phyloP scores from a whole-genome alignment of 306 rosid genomes.

The Medicago ruthenica region DNA sequence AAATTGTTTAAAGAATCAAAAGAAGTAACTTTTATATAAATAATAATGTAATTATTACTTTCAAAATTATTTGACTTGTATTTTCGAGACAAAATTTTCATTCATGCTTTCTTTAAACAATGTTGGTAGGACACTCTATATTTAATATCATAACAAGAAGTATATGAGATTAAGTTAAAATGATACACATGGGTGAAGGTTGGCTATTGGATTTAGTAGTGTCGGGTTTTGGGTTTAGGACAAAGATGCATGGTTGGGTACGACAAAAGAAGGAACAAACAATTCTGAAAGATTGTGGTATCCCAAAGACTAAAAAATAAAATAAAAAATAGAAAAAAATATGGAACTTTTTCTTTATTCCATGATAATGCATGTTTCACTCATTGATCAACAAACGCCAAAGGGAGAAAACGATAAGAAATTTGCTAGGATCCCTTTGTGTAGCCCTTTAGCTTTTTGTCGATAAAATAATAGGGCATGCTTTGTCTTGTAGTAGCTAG shows the following conservation, averaged over 20 bases:
- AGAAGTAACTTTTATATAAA: too few species aligned
- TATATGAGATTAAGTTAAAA: conserved; percentile 44
- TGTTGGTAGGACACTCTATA: too few species aligned
- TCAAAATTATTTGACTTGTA: too few species aligned
- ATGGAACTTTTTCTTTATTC: conserved; percentile 30
- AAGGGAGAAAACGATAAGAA: conserved; percentile 19
- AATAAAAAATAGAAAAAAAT: neutral
- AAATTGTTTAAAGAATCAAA: too few species aligned
- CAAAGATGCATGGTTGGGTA: conserved; percentile 43
- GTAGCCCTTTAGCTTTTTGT: conserved; percentile 44
- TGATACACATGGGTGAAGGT: conserved; percentile 51
- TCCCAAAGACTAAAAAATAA: conserved; percentile 38
- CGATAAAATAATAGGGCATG: conserved; percentile 41
- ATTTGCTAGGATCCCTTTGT: conserved; percentile 35
- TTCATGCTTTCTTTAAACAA: too few species aligned
- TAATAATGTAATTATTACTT: too few species aligned
- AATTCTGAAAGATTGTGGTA: conserved; percentile 44
- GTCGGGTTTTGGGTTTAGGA: conserved; percentile 52
- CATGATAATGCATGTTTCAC: conserved; percentile 42
- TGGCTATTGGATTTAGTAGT: conserved; percentile 64
- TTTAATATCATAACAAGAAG: too few species aligned
- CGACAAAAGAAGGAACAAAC: conserved; percentile 63
- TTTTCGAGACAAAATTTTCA: too few species aligned
- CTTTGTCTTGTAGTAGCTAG: conserved; percentile 51
- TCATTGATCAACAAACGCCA: conserved; percentile 33